phyloP scores from a whole-genome alignment of 352 stramenopile species.

The Globisporangium uncinulatum region DNA sequence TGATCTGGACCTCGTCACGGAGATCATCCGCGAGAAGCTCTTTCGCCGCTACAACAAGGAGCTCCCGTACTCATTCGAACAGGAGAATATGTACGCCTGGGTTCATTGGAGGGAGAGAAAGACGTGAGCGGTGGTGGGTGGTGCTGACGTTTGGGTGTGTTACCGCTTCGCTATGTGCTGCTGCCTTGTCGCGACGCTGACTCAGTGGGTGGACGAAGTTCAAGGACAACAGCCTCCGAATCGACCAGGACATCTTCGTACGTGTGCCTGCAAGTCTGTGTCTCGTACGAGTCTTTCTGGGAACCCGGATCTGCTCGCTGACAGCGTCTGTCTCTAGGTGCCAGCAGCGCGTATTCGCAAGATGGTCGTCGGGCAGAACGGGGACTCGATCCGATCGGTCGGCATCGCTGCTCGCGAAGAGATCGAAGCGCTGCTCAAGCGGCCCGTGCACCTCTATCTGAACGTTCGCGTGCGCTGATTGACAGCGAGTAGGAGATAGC shows the following conservation, averaged over 20 bases:
- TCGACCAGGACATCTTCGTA: conserved; percentile 88
- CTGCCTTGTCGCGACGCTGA: not conserved
- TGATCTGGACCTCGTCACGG: conserved; percentile 75
- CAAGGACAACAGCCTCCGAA: conserved; percentile 79
- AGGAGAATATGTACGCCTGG: conserved; percentile 59
- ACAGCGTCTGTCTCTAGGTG: conserved; percentile 1
- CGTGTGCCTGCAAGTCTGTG: conserved; percentile 14
- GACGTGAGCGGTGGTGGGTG: not conserved
- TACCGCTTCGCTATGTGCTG: not conserved
- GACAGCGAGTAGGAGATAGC: not conserved
- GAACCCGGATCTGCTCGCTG: conserved; percentile 61
- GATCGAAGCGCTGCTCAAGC: conserved; percentile 33
- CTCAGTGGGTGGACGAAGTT: conserved; percentile 79
- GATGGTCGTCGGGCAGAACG: too few relatives aligned
- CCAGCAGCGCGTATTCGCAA: too few relatives aligned
- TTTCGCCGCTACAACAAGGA: conserved; percentile 87
- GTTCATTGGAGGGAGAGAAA: too few relatives aligned
- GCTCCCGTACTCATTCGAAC: conserved; percentile 75
- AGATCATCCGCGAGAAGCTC: conserved; percentile 88
- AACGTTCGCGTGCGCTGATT: conserved; percentile 69
- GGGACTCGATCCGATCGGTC: too few relatives aligned
- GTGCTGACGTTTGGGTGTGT: not conserved
- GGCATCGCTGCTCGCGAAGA: too few relatives aligned
- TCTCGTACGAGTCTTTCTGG: conserved; percentile 13
- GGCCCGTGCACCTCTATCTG: conserved; percentile 76